A percentile compares a stretch with the other conserved stretches of the same genome.
phyloP scores from a whole-genome alignment of 352 stramenopile species.

The Pythium rishiriense region DNA sequence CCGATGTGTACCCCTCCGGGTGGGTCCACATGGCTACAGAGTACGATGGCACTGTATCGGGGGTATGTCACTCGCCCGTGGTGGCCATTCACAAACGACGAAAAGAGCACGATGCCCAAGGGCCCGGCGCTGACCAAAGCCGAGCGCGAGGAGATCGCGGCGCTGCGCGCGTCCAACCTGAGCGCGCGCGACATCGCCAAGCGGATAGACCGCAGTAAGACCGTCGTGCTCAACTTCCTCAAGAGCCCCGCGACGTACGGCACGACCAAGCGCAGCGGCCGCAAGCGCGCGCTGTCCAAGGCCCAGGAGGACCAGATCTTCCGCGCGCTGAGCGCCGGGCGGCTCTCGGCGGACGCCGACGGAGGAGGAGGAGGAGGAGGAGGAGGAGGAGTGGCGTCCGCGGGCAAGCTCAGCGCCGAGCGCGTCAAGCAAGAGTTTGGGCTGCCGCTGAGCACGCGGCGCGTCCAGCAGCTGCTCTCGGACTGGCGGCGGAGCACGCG shows the following conservation, averaged over 20 bases:
- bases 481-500: conserved; percentile 42
- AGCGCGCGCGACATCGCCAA: conserved; percentile 56
- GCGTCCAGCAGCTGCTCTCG: conserved; percentile 58
- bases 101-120: conserved; percentile 43
- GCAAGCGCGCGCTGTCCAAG: conserved; percentile 43
- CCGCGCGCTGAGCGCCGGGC: conserved; percentile 25
- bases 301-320: conserved; percentile 48
- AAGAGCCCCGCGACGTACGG: conserved; percentile 46
- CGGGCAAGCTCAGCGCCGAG: conserved; percentile 42
- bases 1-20: neutral
- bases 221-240: conserved; percentile 61
- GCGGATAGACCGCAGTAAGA: conserved; percentile 52
- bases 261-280: conserved; percentile 51
- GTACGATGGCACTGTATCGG: conserved; percentile 10
- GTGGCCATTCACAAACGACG: no score
- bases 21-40: conserved; percentile 14
- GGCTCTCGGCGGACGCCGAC: neutral
- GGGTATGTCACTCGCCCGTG: conserved; percentile 19
- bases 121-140: conserved; percentile 35
- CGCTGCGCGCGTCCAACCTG: conserved; percentile 38
- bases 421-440: conserved; percentile 49
- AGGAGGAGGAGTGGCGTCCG: neutral
- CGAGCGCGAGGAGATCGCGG: conserved; percentile 49
- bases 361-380: neutral
- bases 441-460: conserved; percentile 51